phyloP scores from a whole-genome alignment of 2,329 filamentous ascomycete species.

The Colletotrichum simmondsii region DNA sequence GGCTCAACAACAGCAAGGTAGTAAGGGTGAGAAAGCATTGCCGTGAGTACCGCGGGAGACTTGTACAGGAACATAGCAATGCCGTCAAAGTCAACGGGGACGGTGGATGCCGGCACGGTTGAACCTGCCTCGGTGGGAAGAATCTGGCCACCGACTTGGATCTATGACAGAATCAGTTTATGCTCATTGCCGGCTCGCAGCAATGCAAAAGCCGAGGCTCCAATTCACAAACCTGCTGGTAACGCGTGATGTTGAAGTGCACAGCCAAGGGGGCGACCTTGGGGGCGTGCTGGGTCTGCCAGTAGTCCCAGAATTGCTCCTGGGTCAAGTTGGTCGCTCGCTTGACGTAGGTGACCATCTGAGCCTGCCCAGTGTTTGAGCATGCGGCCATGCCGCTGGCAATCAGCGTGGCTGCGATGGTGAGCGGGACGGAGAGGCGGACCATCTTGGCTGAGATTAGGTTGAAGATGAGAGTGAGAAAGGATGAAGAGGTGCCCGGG shows the following conservation, averaged over 20 bases:
- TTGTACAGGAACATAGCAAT: conserved; percentile 44
- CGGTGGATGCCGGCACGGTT: conserved; percentile 32
- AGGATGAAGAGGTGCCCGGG: not conserved
- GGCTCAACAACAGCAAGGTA: conserved; percentile 42
- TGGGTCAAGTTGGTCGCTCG: conserved; percentile 39
- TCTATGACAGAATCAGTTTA: conserved; percentile 22
- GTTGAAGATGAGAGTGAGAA: not conserved
- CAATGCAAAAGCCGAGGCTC: not conserved
- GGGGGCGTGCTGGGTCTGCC: conserved; percentile 43
- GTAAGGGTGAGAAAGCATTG: conserved; percentile 43
- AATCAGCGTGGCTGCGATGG: conserved; percentile 8
- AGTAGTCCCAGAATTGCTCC: conserved; percentile 43
- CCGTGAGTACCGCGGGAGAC: conserved; percentile 36
- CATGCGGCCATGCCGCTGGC: conserved; percentile 37
- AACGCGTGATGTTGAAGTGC: conserved; percentile 41
- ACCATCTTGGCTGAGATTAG: conserved; percentile 13
- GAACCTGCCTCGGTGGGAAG: conserved; percentile 38
- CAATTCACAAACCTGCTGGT: conserved; percentile 40
- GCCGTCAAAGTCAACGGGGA: conserved; percentile 41
- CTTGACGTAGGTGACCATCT: conserved; percentile 45
- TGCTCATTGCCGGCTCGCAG: not conserved
- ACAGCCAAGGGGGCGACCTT: conserved; percentile 42
- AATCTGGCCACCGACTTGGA: conserved; percentile 41
- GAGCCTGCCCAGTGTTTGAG: conserved; percentile 45
- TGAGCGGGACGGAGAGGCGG: conserved; percentile 9